Evolutionary conservation across 495 filamentous ascomycete genomes (phyloP).

Genomic region (Barbatosphaeria neglecta): DNA sequence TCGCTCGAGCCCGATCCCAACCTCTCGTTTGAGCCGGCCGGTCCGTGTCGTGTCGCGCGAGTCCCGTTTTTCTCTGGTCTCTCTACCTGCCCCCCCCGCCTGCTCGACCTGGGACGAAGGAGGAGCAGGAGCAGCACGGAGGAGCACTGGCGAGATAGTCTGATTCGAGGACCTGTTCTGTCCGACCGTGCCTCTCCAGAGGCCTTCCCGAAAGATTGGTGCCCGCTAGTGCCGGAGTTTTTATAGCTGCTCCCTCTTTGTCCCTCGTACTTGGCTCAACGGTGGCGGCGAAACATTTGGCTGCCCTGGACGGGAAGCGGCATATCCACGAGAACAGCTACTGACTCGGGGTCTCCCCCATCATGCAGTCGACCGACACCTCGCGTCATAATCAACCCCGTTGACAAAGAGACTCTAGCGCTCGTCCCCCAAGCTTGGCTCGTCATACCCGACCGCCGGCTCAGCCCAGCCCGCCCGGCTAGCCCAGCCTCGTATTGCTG

Average conservation of each 20-base stretch:
- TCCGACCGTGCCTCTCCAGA: not conserved
- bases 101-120: not conserved
- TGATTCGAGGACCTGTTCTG: too few relatives aligned
- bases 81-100: not conserved
- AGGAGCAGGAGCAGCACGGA: not conserved
- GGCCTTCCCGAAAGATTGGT: not conserved
- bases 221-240: not conserved
- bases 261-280: not conserved
- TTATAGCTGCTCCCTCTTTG: not conserved
- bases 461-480: not conserved
- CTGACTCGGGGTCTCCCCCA: conserved; percentile 1
- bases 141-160: not conserved
- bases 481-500: conserved; percentile 1
- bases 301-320: not conserved
- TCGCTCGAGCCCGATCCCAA: not conserved
- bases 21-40: not conserved
- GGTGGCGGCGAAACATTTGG: not conserved
- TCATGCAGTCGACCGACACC: conserved; percentile 13
- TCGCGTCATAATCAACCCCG: conserved; percentile 3
- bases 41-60: not conserved
- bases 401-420: not conserved
- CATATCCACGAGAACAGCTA: conserved; percentile 1
- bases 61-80: not conserved
- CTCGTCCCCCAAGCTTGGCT: not conserved
- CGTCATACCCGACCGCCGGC: not conserved